Evolutionary conservation across 164 flowering plant genomes (phyloP), one percentile per base, ranked within the genome.

Genomic region (Macadamia tetraphylla): DNA sequence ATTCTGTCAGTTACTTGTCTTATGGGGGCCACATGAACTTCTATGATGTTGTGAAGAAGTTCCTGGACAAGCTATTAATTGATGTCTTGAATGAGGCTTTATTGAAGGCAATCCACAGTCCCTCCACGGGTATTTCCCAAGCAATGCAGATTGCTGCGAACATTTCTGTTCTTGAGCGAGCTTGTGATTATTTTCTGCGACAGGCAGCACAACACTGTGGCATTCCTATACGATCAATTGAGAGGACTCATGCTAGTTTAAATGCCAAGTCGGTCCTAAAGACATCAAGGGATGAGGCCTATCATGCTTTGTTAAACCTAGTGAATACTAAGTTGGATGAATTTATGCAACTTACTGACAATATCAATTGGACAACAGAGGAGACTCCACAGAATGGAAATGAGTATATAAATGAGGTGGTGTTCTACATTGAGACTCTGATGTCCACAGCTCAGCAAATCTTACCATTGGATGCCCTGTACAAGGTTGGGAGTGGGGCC

Each of bases 91-190:
- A 89, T 79, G 97, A 84, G 74, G 86, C 75, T 64, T 73, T 91
- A 62, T 82, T 91, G 57, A 67, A 75, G 43, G 78, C 80, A n/a
- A 83, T 91, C 58, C 70, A 81, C 11, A 76, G 84, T 68, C 69
- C 80, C 65, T 68, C 72, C 46, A 78, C 80, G n/a, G 85, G 86
- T 63, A 94, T 87, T 35, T 81, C 96, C 66, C 88, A 89, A 69
- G 92, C 92, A 52, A 91, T 93, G 96, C 98, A 88, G 72, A 85
- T 93, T 71, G 92, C 97, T 46, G 96, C 97, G 53, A 88, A 94
- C 74, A 77, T 87, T 48, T 53, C 89, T 60, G 87, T 84, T 69
- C 85, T 94, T 35, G 96, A 94, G 76, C 76, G 81, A 44, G 96
- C 94, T 64, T 91, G 96, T 73, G 96, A 89, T 72, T 80, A 78